Evolutionary conservation across 148 eudicot species (phyloP), one percentile per base, ranked within the genome.

Genomic region (Oxyria digyna): DNA sequence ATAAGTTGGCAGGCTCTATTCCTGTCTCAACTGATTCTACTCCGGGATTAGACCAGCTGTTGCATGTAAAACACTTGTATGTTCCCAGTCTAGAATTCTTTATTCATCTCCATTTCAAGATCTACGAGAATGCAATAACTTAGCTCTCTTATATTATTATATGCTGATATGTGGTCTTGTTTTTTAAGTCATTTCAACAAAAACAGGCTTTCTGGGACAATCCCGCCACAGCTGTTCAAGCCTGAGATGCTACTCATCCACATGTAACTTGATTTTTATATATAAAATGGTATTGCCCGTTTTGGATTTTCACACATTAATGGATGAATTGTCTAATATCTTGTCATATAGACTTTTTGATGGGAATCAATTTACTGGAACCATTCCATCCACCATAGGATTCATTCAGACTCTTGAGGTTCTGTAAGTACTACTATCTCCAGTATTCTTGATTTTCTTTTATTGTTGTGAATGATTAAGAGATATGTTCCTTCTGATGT

Each of bases 131-230:
- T 14, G 11, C 0, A 54, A 24, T n/a, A 48, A n/a, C 7, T 46
- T 46, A 8, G 18, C 8, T 0, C 3, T 3, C 14, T 9, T 0
- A 15, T 9, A 52, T 23, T 8, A 6, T 46, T 23, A 1, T 23
- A n/a, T 13, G 15, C 3, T 26, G 24, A 26, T 27, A 55, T 14
- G 3, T 55, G n/a, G 0, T 24, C 17, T 55, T 11, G 59, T 55
- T 7, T 67, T 73, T 81, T 73, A 87, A 93, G 98, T 76, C 95
- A 93, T 79, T 86, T 93, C 82, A 89, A 89, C 74, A 89, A 89
- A 57, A 93, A 93, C 79, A 74, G 81, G 80, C 89, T 93, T 42
- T 83, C 98, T 15, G 98, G 96, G 14, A 17, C 75, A 55, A 82
- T 93, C 73, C 91, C 96, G 0, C 76, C 79, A 62, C 41, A 76